Conservation (phyloP, 2,329 filamentous ascomycete genomes). For the Triangularia verruculosa region DNA sequence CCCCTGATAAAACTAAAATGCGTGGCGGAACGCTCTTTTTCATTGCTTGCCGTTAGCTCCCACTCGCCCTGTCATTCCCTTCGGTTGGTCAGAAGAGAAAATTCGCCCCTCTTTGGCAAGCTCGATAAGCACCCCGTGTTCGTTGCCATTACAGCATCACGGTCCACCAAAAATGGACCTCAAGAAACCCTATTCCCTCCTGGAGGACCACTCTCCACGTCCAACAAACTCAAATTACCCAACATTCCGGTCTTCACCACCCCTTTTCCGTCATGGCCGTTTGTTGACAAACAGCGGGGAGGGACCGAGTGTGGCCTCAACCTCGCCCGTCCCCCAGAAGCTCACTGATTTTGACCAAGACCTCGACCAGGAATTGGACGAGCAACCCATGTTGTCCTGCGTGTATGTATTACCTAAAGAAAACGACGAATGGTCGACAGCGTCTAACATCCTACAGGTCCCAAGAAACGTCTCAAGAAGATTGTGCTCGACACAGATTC, state of each 20-base stretch:
- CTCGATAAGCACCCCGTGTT: not conserved
- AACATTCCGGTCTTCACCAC: slow-evolving; percentile 15
- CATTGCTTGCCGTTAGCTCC: slow-evolving; percentile 12
- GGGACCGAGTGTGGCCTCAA: slow-evolving; percentile 8
- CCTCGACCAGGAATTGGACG: slow-evolving; percentile 10
- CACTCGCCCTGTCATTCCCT: slow-evolving; percentile 3
- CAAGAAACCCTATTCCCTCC: slow-evolving; percentile 27
- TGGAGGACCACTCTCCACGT: slow-evolving; percentile 25
- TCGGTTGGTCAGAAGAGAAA: slow-evolving; percentile 3
- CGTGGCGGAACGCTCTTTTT: slow-evolving; percentile 28
- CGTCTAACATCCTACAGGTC: slow-evolving; percentile 34
- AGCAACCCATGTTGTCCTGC: slow-evolving; percentile 24
- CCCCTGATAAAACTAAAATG: slow-evolving; percentile 30
- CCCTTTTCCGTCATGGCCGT: slow-evolving; percentile 16
- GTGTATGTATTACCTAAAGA: slow-evolving; percentile 26
- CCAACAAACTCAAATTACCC: slow-evolving; percentile 12
- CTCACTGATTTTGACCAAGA: slow-evolving; percentile 1
- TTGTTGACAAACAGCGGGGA: not conserved
- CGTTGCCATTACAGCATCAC: slow-evolving; percentile 7
- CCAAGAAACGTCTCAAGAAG: slow-evolving; percentile 44
- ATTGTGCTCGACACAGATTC: slow-evolving; percentile 53
- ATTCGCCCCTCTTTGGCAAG: slow-evolving; percentile 4
- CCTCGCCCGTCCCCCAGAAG: slow-evolving; percentile 10
- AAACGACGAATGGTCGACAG: not conserved
- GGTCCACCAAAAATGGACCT: slow-evolving; percentile 24